These are phyloP conservation scores for Dactylonectria estremocensis DNA, from an alignment of 2,329 filamentous ascomycete species.

Conservation along the genomic window DNA sequence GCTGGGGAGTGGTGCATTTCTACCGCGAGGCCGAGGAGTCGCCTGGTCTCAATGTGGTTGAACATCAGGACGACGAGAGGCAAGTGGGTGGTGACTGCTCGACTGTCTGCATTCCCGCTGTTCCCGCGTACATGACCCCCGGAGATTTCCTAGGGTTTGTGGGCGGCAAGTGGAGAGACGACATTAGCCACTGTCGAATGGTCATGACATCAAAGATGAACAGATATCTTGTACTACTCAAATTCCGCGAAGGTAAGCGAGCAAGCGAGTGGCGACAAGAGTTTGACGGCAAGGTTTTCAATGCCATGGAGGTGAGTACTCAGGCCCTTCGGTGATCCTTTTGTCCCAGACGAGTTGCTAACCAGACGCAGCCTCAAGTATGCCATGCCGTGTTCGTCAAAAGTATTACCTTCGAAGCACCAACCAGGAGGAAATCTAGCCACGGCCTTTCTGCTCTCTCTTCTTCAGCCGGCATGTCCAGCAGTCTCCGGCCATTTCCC, in stretches of 20 bases:
- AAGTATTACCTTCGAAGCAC: conserved; percentile 86
- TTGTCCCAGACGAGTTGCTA: conserved; percentile 27
- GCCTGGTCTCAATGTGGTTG: conserved; percentile 62
- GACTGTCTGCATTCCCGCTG: conserved; percentile 92
- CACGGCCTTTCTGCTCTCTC: conserved; percentile 74
- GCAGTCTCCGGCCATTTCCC: conserved; percentile 71
- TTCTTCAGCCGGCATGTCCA: conserved; percentile 57
- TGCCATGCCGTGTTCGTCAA: conserved; percentile 97
- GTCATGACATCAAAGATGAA: conserved; percentile 91
- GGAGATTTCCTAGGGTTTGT: conserved; percentile 93
- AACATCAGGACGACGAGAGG: conserved; percentile 47
- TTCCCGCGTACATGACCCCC: conserved; percentile 93
- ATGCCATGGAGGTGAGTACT: conserved; percentile 82
- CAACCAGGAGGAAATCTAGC: conserved; percentile 62
- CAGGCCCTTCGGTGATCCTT: neutral
- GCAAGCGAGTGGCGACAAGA: conserved; percentile 86
- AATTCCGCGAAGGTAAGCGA: conserved; percentile 83
- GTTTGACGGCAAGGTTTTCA: conserved; percentile 95
- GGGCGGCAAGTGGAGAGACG: conserved; percentile 86
- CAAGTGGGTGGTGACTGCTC: conserved; percentile 77
- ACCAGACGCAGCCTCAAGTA: conserved; percentile 79
- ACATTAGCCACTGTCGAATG: conserved; percentile 95
- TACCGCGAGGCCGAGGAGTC: conserved; percentile 89
- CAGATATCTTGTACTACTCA: conserved; percentile 95
- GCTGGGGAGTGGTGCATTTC: conserved; percentile 94